These are phyloP conservation scores for Xylariaceae sp. DNA, from an alignment of 2,329 filamentous ascomycete genomes.

Conservation along the genomic window DNA sequence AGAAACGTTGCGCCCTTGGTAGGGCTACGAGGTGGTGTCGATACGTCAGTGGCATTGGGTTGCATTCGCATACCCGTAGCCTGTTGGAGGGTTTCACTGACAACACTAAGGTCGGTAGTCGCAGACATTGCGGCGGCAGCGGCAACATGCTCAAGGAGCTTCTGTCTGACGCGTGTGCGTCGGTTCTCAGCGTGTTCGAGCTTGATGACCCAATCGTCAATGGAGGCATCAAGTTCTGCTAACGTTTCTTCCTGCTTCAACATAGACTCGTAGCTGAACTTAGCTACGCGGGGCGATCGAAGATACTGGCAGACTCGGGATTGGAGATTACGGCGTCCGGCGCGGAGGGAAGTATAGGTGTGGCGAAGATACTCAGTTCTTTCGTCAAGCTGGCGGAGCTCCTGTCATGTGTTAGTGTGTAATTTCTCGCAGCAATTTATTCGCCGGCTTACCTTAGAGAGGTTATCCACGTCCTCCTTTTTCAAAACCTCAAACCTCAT, in stretches of 20 bases:
- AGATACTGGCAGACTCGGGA: slow-evolving; percentile 79
- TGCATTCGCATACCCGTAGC: slow-evolving; percentile 50
- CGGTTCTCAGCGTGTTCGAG: slow-evolving; percentile 83
- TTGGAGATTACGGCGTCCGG: slow-evolving; percentile 79
- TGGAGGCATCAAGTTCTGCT: slow-evolving; percentile 76
- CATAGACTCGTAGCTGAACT: slow-evolving; percentile 76
- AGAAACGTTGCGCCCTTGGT: slow-evolving; percentile 48
- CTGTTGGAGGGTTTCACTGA: slow-evolving; percentile 51
- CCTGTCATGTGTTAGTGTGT: slow-evolving; percentile 49
- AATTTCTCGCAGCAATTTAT: neutral
- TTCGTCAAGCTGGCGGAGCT: slow-evolving; percentile 78
- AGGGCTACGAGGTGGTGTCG: slow-evolving; percentile 66
- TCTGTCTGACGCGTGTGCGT: slow-evolving; percentile 76
- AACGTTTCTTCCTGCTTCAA: slow-evolving; percentile 82
- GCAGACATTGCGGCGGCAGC: slow-evolving; percentile 66
- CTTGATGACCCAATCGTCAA: slow-evolving; percentile 82
- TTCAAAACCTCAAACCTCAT: slow-evolving; percentile 69
- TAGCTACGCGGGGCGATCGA: slow-evolving; percentile 71
- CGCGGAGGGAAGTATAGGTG: slow-evolving; percentile 76
- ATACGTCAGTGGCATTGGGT: slow-evolving; percentile 50
- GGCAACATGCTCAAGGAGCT: slow-evolving; percentile 81
- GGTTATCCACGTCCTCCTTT: slow-evolving; percentile 66
- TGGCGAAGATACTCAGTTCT: slow-evolving; percentile 79
- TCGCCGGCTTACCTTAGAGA: slow-evolving; percentile 62
- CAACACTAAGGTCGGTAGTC: slow-evolving; percentile 41